Percentiles rank a stretch among this genome's conserved stretches.
phyloP scores from a whole-genome alignment of 2,329 filamentous ascomycete genomes.

The Aspergillus melleus region DNA sequence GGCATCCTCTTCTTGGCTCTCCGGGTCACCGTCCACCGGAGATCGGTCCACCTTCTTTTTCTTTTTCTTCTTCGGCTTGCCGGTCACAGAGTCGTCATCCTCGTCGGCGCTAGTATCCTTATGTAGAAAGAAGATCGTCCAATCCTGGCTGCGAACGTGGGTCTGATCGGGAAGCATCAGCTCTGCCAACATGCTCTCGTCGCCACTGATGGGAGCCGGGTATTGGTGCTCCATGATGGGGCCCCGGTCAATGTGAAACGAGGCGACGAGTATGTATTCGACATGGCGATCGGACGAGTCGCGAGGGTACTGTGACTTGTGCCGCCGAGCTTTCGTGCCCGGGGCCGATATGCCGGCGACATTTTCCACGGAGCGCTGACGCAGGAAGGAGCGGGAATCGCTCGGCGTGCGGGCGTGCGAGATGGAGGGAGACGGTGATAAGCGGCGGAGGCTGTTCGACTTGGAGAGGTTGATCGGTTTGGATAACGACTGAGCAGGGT shows the following conservation, averaged over 20 bases:
- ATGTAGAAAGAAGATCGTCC: constrained; percentile 98
- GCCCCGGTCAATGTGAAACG: constrained; percentile 93
- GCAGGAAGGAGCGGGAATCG: constrained; percentile 42
- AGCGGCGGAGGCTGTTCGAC: constrained; percentile 54
- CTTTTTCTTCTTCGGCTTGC: constrained; percentile 47
- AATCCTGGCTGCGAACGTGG: constrained; percentile 91
- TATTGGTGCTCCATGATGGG: constrained; percentile 99
- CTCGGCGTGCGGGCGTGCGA: constrained; percentile 52
- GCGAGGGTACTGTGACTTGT: constrained; percentile 75
- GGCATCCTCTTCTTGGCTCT: constrained; percentile 53
- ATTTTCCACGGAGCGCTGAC: constrained; percentile 37
- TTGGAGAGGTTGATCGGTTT: constrained; percentile 35
- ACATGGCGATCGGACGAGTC: constrained; percentile 84
- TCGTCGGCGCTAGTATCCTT: constrained; percentile 89
- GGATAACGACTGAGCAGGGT: constrained; percentile 51
- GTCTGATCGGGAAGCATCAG: constrained; percentile 98
- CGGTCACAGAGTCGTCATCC: constrained; percentile 62
- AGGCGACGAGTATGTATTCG: constrained; percentile 96
- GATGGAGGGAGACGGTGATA: constrained; percentile 62
- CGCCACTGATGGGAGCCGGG: constrained; percentile 88
- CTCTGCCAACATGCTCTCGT: constrained; percentile 97
- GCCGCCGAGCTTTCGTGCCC: constrained; percentile 50
- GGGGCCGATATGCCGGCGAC: constrained; percentile 30
- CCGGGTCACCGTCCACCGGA: constrained; percentile 46
- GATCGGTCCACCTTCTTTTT: constrained; percentile 47